phyloP scores from a whole-genome alignment of 176 grass and related monocot species.

The Pontederia paniculata region DNA sequence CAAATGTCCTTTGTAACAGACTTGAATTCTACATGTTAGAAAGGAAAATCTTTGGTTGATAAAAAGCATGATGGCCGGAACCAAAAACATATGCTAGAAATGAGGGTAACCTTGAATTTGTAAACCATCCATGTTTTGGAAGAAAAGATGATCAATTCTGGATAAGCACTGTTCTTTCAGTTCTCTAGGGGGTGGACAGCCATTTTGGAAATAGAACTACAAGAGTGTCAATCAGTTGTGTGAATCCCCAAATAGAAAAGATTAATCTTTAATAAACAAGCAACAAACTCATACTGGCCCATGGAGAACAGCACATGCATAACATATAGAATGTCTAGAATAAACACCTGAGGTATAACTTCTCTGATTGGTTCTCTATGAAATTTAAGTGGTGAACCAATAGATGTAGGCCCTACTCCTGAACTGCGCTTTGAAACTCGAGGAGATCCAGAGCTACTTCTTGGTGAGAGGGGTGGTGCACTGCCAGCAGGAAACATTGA shows the following conservation, averaged over 20 bases:
- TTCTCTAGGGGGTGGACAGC: conserved; percentile 66
- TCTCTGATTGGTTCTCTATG: conserved; percentile 87
- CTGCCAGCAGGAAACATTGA: conserved; percentile 95
- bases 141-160: conserved; percentile 85
- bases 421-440: conserved; percentile 57
- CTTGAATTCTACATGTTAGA: conserved; percentile 71
- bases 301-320: neutral
- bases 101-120: conserved; percentile 56
- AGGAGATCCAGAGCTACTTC: conserved; percentile 82
- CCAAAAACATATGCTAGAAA: conserved; percentile 1
- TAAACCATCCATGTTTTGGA: conserved; percentile 64
- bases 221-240: conserved; percentile 13
- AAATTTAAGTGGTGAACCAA: conserved; percentile 96
- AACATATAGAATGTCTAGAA: conserved; percentile 8
- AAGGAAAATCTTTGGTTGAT: conserved; percentile 25
- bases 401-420: conserved; percentile 65
- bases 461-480: conserved; percentile 92
- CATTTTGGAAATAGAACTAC: conserved; percentile 97
- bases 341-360: conserved; percentile 88
- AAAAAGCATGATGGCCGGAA: neutral
- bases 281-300: neutral
- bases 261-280: neutral
- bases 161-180: conserved; percentile 89
- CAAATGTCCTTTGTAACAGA: conserved; percentile 89
- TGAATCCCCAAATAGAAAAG: conserved; percentile 21